Conservation (phyloP, 495 filamentous ascomycete species). For the Melanomma pulvis-pyrius region DNA sequence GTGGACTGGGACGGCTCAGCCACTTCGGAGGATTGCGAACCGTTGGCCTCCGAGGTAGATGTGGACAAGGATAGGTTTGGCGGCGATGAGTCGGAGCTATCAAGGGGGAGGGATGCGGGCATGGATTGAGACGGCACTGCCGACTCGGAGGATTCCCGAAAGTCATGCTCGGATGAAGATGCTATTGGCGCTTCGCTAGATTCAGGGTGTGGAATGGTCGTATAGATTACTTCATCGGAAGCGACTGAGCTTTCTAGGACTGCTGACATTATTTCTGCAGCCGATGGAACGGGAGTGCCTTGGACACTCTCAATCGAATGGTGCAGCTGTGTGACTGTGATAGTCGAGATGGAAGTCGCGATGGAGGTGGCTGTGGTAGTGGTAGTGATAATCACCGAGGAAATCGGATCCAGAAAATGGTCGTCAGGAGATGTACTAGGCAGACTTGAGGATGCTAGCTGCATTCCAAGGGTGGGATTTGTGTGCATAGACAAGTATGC, state of each 20-base stretch:
- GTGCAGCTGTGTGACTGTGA: conserved; percentile 18
- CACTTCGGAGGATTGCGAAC: too few relatives aligned
- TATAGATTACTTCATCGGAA: not conserved
- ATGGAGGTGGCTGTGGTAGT: conserved; percentile 29
- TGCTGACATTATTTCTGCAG: not conserved
- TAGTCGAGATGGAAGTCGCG: conserved; percentile 7
- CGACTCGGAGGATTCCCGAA: too few relatives aligned
- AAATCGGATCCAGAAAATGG: not conserved
- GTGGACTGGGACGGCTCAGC: not conserved
- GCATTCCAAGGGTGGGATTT: not conserved
- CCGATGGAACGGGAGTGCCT: not conserved
- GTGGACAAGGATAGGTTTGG: too few relatives aligned
- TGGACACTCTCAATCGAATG: not conserved
- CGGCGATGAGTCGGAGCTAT: too few relatives aligned
- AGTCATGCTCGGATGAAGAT: not conserved
- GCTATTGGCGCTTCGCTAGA: not conserved
- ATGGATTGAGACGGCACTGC: too few relatives aligned
- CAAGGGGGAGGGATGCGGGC: too few relatives aligned
- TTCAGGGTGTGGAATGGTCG: not conserved
- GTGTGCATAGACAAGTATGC: conserved; percentile 25
- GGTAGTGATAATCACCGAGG: conserved; percentile 17
- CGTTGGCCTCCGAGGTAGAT: too few relatives aligned
- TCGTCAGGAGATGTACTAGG: conserved; percentile 6
- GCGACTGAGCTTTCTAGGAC: not conserved
- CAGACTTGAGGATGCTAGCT: not conserved